phyloP scores from a whole-genome alignment of 805 yeast species.

The Ogataea corticis region DNA sequence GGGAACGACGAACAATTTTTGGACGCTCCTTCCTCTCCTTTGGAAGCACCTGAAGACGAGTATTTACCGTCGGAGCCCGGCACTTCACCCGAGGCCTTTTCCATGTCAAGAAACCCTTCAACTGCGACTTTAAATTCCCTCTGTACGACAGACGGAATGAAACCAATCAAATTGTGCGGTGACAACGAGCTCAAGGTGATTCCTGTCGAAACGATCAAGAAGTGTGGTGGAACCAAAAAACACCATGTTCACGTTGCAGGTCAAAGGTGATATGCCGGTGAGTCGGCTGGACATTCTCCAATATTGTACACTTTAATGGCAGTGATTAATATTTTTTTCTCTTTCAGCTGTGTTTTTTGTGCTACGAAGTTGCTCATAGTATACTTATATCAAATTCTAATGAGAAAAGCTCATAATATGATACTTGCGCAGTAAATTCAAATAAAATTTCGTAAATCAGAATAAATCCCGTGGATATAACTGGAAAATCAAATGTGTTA shows the following conservation, averaged over 20 bases:
- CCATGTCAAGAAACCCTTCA: slow-evolving; percentile 15
- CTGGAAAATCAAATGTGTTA: slow-evolving; percentile 2
- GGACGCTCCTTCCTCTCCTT: slow-evolving; percentile 7
- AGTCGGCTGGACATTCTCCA: neutral
- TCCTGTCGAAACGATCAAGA: slow-evolving; percentile 26
- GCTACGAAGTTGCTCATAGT: too few species aligned
- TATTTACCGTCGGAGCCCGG: neutral
- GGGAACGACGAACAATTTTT: slow-evolving; percentile 5
- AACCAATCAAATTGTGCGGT: slow-evolving; percentile 23
- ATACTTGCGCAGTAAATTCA: neutral
- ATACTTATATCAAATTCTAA: too few species aligned
- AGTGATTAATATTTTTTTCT: too few species aligned
- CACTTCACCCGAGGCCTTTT: neutral
- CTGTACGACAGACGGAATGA: slow-evolving; percentile 26
- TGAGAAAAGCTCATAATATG: neutral
- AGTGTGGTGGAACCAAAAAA: slow-evolving; percentile 24
- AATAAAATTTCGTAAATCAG: slow-evolving; percentile 1
- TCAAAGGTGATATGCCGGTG: neutral
- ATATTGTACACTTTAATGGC: neutral
- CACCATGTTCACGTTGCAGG: slow-evolving; percentile 18
- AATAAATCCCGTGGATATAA: neutral
- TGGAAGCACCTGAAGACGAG: neutral
- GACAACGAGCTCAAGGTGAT: slow-evolving; percentile 25
- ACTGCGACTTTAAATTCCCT: slow-evolving; percentile 21
- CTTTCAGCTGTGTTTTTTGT: too few species aligned